Evolutionary conservation across 805 yeast genomes (phyloP), one percentile per base, ranked within the genome.

Genomic region (Candida rishiriensis): DNA sequence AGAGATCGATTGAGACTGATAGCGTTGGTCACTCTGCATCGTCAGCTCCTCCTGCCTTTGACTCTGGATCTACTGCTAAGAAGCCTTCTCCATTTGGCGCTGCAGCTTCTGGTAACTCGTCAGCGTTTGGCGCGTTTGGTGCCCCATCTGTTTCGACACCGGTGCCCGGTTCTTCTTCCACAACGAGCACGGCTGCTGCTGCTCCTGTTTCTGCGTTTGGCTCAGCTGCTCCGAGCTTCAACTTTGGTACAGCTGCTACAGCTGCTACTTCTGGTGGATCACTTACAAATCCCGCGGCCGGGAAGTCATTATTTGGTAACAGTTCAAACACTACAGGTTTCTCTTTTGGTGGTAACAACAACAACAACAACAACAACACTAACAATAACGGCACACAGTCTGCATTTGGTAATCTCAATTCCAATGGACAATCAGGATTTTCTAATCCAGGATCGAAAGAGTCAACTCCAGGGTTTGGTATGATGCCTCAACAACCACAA

Each of bases 201-300:
- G 31, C 34, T 14, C 21, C 45, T 12, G 18, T 45, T 17, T 41
- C 36, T 35, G 14, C 21, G 28, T 35, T 43, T 39, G 38, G 39
- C 26, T 16, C 14, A 11, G 34, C 17, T 38, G 18, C 21, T 13
- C 33, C 16, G 34, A 34, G 32, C 18, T 42, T 42, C 32, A 40
- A 33, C 12, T 39, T 40, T 36, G 43, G 35, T 6, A 35, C 12
- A 18, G 15, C 29, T 8, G 29, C 13, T 14, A 14, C 40, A 17
- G 29, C 21, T 37, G 41, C 41, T 10, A 32, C 26, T 38, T 40
- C 38, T 13, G 36, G 17, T 12, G 41, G 43, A 8, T 47, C 54
- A 2, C 41, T 49, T 16, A 48, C 54, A 4, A 51, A 50, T 26
- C 46, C 57, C 3, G 44, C 51, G 29, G 51, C 48, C 3, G 48